phyloP scores from a whole-genome alignment of 805 yeast species.

The Metschnikowia aberdeeniae region DNA sequence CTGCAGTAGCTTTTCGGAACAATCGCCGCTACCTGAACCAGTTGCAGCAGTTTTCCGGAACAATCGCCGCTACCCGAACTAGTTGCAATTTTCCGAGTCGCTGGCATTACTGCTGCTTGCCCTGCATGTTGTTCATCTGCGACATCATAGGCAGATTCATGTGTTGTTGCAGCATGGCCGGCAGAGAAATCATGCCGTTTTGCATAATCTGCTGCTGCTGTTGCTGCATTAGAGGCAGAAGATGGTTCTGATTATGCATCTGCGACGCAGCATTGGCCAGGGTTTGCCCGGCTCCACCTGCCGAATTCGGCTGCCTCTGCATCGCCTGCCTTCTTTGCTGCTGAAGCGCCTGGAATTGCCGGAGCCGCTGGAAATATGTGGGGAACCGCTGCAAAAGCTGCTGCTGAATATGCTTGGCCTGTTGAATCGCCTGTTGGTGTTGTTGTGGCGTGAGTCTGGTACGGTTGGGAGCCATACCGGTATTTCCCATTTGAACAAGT shows the following conservation, averaged over 20 bases:
- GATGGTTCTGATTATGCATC: conserved; percentile 1
- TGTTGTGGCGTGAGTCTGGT: conserved; percentile 40
- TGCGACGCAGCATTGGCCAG: conserved; percentile 1
- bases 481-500: conserved; percentile 39
- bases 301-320: conserved; percentile 17
- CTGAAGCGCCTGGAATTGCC: conserved; percentile 34
- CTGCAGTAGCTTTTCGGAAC: too few species aligned
- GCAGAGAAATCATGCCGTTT: conserved; percentile 17
- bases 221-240: conserved; percentile 1
- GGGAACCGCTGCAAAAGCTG: conserved; percentile 36
- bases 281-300: background rate
- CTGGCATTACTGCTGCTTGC: conserved; percentile 6
- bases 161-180: conserved; percentile 17
- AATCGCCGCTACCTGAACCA: too few species aligned
- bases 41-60: too few species aligned
- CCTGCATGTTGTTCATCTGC: conserved; percentile 15
- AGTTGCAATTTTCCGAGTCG: too few species aligned
- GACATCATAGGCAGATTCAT: conserved; percentile 20
- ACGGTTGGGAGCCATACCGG: conserved; percentile 42
- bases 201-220: conserved; percentile 8
- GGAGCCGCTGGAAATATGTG: conserved; percentile 32
- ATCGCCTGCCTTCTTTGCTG: conserved; percentile 20
- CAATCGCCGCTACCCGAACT: too few species aligned
- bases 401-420: conserved; percentile 36
- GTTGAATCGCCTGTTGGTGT: conserved; percentile 42